Percentiles rank a stretch among this genome's conserved stretches.
Conservation (phyloP, 2,329 filamentous ascomycete genomes). For the Shiraia sp. region DNA sequence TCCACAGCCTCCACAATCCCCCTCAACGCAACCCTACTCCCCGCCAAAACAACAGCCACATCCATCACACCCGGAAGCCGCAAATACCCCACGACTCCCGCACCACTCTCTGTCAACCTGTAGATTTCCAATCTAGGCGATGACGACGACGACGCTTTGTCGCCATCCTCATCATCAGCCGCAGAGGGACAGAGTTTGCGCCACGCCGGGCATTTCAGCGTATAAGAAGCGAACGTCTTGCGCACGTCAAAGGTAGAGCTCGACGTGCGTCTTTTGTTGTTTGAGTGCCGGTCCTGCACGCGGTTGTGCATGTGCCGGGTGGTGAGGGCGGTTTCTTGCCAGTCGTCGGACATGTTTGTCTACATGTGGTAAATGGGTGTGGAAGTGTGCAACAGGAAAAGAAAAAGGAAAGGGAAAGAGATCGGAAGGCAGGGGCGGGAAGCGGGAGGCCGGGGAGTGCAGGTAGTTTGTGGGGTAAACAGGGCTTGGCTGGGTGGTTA, state of each 20-base stretch:
- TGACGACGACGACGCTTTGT: slow-evolving; percentile 9
- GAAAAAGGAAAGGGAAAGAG: no score
- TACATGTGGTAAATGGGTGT: no score
- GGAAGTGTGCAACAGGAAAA: no score
- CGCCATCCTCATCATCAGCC: slow-evolving; percentile 1
- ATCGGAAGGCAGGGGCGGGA: no score
- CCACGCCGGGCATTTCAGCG: slow-evolving; percentile 25
- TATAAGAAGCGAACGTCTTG: slow-evolving; percentile 28
- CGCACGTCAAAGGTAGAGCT: slow-evolving; percentile 28
- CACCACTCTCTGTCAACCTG: slow-evolving; percentile 20
- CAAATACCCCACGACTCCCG: slow-evolving; percentile 24
- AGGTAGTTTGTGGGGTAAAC: no score
- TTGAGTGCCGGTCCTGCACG: slow-evolving; percentile 10
- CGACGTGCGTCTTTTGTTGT: slow-evolving; percentile 14
- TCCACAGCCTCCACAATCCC: slow-evolving; percentile 9
- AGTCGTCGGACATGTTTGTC: slow-evolving; percentile 23
- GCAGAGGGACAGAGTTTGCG: no score
- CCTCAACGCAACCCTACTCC: slow-evolving; percentile 18
- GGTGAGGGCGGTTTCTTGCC: slow-evolving; percentile 27
- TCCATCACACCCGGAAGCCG: slow-evolving; percentile 17
- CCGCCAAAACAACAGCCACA: slow-evolving; percentile 21
- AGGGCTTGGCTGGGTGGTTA: no score
- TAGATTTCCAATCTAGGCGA: slow-evolving; percentile 30
- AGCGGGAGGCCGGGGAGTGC: no score
- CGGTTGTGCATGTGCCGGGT: slow-evolving; percentile 33